A percentile compares a stretch with the other conserved stretches of the same genome.
Evolutionary conservation across 805 yeast genomes (phyloP).

Genomic region (Zygosaccharomyces pseudorouxii): DNA sequence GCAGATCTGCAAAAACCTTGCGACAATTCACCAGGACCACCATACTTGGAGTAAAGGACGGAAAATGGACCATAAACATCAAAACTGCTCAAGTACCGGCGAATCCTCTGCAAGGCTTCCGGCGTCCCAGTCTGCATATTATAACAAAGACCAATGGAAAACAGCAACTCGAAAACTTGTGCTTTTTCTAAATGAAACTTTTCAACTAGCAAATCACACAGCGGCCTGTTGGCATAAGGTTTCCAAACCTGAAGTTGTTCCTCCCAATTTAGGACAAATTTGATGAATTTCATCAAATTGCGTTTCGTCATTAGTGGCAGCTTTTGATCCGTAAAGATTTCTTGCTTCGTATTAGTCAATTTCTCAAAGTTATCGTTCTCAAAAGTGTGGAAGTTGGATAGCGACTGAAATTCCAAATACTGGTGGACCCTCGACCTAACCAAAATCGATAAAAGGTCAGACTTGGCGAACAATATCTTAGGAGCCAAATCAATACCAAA

Average conservation of each 20-base stretch:
- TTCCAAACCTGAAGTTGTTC: conserved; percentile 52
- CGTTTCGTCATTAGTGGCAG: conserved; percentile 73
- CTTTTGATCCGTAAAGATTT: conserved; percentile 84
- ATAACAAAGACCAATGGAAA: conserved; percentile 77
- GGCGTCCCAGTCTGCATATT: conserved; percentile 58
- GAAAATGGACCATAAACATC: conserved; percentile 95
- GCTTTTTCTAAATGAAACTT: conserved; percentile 67
- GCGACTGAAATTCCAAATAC: conserved; percentile 86
- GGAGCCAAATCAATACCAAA: conserved; percentile 89
- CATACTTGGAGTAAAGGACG: conserved; percentile 84
- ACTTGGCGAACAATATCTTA: conserved; percentile 79
- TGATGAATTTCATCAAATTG: conserved; percentile 78
- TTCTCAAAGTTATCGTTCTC: conserved; percentile 89
- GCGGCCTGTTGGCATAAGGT: conserved; percentile 51
- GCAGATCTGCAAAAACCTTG: conserved; percentile 98
- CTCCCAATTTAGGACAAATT: conserved; percentile 75
- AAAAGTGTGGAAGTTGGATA: conserved; percentile 86
- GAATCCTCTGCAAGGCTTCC: conserved; percentile 73
- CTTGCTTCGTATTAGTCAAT: conserved; percentile 82
- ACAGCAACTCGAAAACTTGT: conserved; percentile 78
- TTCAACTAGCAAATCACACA: conserved; percentile 53
- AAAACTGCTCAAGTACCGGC: conserved; percentile 76
- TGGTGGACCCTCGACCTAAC: conserved; percentile 83
- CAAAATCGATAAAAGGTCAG: conserved; percentile 76
- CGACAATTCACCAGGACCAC: conserved; percentile 92